Base-by-base conservation (phyloP, 331 rosid species). In the Quercus tomentella region DNA sequence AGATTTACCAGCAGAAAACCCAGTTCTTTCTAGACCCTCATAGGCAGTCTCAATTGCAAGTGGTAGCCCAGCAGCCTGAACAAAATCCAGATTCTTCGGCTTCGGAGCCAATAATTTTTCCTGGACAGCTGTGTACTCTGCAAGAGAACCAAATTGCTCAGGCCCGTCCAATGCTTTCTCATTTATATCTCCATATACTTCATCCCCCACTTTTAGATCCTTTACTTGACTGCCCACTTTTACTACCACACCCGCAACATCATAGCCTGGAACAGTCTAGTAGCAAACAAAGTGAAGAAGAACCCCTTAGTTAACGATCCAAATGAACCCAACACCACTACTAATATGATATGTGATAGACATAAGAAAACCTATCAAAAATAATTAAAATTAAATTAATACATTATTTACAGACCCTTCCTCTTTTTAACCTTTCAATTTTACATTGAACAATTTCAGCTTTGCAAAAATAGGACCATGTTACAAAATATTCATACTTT, bases 201-300 rank as follows among this genome's bases (percentile, higher is more conserved):
- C 98, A 72, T 92, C 94, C 61, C 98, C 98, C 45, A 85, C 97
- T 78, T 92, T 90, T 58, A 92, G 89, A 15, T 86, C 90, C 87
- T 88, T 90, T 12, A 92, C 98, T 71, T 88, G 20, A 69, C 96
- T 90, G 6, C 97, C 98, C 77, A 85, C 92, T 84, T 92, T 93
- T 54, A 89, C 98, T 78, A 93, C 97, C 79, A 92, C 89, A 22
- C 97, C 97, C 2, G 97, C 93, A 9, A 94, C 93, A 82, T 94
- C 97, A 75, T 92, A 96, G 17, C 98, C 99, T 25, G 99, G 99
- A 80, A 96, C 92, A 80, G 98, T 96, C 99, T 96, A 78, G 67
- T 57, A 1, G 41, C 72, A 58, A 79, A 83, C 23, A n/a, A 56
- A 82, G 20, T 7, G 1, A 87, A 25, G 72, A 55, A 56, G 56